Evolutionary conservation across 305 asterid species (phyloP), one percentile per base, ranked within the genome.

Genomic region (Fraxinus floribunda): DNA sequence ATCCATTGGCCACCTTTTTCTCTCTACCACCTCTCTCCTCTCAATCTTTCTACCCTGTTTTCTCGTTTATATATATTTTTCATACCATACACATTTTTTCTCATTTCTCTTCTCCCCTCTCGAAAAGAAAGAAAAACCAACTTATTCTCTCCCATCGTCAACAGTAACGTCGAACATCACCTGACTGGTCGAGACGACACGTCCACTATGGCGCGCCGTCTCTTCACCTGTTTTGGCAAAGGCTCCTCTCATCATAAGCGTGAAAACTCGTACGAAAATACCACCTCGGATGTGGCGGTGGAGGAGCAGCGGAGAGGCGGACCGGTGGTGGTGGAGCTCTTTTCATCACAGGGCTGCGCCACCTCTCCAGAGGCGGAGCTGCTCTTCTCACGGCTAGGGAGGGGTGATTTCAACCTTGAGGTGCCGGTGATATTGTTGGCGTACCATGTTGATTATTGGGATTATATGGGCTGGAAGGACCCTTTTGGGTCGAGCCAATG

Each of bases 291-390:
- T 26, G 0, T 84, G 15, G 26, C 92, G 68, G 79, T 87, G 83
- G 97, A 93, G 90, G 95, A 92, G 84, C 90, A 85, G 85, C 86
- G 90, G 77, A 81, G 93, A 52, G 89, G 89, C 35, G 95, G 97
- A 0, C 90, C 94, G 3, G 91, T 93, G 86, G 90, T 95, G 88
- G 93, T 91, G 85, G 99, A 95, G 88, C 90, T 95, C 3, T 95
- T 94, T 92, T 82, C 98, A 7, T 95, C 98, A 8, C 99, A 95
- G 87, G 99, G 99, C 5, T 95, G 99, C 92, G 91, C 92, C 88
- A 86, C 93, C 84, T 94, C 98, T 1, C 84, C 94, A 76, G 93
- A 93, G 88, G 99, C 99, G 89, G 99, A 94, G 90, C 86, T 88
- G 35, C 89, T 95, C 60, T 86, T 94, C 84, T 91, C 99, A 38